These are phyloP conservation scores for Fusarium globosum DNA, from an alignment of 2,329 filamentous ascomycete genomes.

Conservation along the genomic window DNA sequence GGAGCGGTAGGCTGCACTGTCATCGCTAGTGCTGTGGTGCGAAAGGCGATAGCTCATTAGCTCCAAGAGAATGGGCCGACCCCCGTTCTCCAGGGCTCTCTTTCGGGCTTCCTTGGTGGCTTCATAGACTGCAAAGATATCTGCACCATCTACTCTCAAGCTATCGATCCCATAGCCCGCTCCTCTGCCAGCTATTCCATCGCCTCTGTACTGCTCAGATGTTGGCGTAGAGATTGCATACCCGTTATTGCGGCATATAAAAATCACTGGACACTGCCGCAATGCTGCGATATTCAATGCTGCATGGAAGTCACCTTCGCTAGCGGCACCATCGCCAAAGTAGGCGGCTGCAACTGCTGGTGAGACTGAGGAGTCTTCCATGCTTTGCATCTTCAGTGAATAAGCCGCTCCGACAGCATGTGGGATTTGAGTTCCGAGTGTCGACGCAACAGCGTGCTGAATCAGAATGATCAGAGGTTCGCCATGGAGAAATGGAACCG, in stretches of 20 bases:
- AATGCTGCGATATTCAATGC: conserved; percentile 93
- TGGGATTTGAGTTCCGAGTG: too few species aligned
- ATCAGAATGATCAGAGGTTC: too few species aligned
- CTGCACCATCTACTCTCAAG: conserved; percentile 92
- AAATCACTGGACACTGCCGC: conserved; percentile 83
- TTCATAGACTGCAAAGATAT: conserved; percentile 88
- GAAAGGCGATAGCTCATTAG: conserved; percentile 97
- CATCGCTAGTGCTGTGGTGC: conserved; percentile 81
- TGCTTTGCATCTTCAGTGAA: too few species aligned
- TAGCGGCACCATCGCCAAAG: conserved; percentile 91
- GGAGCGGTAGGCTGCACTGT: background rate
- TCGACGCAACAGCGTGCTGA: too few species aligned
- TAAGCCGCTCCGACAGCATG: too few species aligned
- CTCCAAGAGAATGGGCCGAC: conserved; percentile 86
- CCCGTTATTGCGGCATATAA: conserved; percentile 93
- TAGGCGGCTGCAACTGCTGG: conserved; percentile 77
- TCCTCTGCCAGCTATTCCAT: conserved; percentile 88
- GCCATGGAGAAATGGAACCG: too few species aligned
- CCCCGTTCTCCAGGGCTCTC: conserved; percentile 81
- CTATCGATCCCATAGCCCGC: conserved; percentile 95
- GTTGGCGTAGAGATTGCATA: conserved; percentile 92
- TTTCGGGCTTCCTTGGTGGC: conserved; percentile 80
- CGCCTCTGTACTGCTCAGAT: conserved; percentile 89
- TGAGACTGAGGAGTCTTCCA: too few species aligned
- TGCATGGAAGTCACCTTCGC: conserved; percentile 91